Base-by-base conservation (phyloP, 2,329 filamentous ascomycete species). In the Aspergillus ochraceoroseus region DNA sequence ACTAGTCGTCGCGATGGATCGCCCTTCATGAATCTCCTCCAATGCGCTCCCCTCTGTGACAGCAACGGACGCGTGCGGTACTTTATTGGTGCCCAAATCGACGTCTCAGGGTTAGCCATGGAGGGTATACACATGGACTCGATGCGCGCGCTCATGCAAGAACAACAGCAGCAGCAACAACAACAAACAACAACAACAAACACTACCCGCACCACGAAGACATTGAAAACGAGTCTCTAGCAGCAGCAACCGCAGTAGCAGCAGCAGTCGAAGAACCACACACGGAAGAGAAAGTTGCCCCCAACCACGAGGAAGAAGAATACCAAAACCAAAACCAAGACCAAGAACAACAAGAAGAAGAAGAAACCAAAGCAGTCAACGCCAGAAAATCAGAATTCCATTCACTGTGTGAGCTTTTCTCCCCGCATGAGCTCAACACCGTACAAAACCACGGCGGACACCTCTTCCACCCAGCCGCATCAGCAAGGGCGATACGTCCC, bases 1-100 rank as follows among this genome's bases (percentile, higher is more conserved):
- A 3, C 1, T 41, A 78, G 75, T 54, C 76, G 83, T 20, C 77
- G 83, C n/a, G 83, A 87, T 52, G 83, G 83, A 0, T 83, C 81
- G 0, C 82, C 82, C 0, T 87, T 87, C 55, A 82, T 87, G 74
- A 88, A 87, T 46, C 70, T 88, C 2, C 70, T 87, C 15, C 85
- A 85, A 79, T 75, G 78, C n/a, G 79, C 83, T 1, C 83, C 83
- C 0, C 66, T 87, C 0, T 76, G 80, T 48, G 83, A 87, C 54
- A 82, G 76, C 30, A 73, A 76, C 12, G 83, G 83, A 2, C 70
- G 71, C 0, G 72, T 84, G 1, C 74, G 82, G 18, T 87, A 87
- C 57, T 80, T 79, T 54, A 77, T 87, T 39, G 83, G 83, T 15
- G 82, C 82, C 0, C 82, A 87, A 56, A 77, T 87, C 18, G 83